phyloP scores from a whole-genome alignment of 805 yeast species.

The Metschnikowia sp. region DNA sequence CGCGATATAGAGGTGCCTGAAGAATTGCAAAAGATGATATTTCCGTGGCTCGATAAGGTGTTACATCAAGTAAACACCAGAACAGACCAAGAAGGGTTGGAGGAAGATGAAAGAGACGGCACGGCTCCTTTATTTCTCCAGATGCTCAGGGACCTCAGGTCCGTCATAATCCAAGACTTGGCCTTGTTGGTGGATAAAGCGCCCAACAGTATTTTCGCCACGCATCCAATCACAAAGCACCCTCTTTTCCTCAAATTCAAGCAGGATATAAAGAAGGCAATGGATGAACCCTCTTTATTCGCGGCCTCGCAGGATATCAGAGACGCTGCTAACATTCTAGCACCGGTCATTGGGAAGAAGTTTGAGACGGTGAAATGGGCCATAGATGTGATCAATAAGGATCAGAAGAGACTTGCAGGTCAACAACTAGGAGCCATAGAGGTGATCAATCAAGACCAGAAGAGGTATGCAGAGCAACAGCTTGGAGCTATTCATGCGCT shows the following conservation, averaged over 20 bases:
- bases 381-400: too few relatives aligned
- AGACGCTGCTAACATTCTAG: too few relatives aligned
- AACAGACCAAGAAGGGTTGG: neutral
- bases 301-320: neutral
- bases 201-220: neutral
- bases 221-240: neutral
- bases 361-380: too few relatives aligned
- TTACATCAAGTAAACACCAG: neutral
- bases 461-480: too few relatives aligned
- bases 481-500: too few relatives aligned
- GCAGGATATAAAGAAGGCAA: neutral
- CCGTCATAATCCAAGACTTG: constrained; percentile 7
- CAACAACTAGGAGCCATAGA: too few relatives aligned
- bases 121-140: neutral
- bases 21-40: neutral
- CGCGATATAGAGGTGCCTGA: constrained; percentile 1
- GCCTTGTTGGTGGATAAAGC: constrained; percentile 1
- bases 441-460: too few relatives aligned
- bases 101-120: neutral
- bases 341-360: too few relatives aligned
- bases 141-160: constrained; percentile 3
- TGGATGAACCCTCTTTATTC: neutral
- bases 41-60: constrained; percentile 5
- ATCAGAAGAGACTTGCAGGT: too few relatives aligned
- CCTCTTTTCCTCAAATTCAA: neutral